phyloP scores from a whole-genome alignment of 495 filamentous ascomycete species.

The Penicillium robsamsonii region DNA sequence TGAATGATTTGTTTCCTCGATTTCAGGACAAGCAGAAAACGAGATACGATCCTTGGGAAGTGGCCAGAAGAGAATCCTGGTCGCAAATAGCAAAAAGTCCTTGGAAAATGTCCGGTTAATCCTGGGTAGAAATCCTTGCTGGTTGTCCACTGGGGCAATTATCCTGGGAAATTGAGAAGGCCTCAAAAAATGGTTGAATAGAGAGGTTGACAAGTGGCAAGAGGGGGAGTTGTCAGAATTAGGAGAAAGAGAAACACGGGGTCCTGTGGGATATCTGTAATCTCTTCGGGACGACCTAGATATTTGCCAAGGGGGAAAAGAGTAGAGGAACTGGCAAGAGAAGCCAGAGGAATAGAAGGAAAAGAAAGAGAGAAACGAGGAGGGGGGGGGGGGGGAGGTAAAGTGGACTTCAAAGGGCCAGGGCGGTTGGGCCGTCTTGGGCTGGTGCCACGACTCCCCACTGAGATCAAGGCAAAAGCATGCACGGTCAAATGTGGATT shows the following conservation, averaged over 20 bases:
- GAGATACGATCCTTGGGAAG: conserved; percentile 22
- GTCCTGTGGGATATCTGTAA: conserved; percentile 12
- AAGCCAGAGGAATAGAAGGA: conserved; percentile 18
- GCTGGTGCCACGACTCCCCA: conserved; percentile 49
- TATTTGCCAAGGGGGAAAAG: conserved; percentile 7
- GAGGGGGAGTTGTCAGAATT: conserved; percentile 13
- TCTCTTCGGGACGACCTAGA: conserved; percentile 17
- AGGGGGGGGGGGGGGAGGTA: conserved; percentile 21
- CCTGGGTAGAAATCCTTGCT: conserved; percentile 22
- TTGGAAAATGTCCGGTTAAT: conserved; percentile 24
- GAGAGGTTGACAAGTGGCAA: conserved; percentile 5
- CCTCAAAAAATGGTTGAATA: conserved; percentile 16
- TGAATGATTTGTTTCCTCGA: conserved; percentile 12
- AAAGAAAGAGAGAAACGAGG: conserved; percentile 14
- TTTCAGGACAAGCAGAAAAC: conserved; percentile 18
- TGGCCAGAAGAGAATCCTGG: conserved; percentile 22
- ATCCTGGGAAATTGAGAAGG: conserved; percentile 23
- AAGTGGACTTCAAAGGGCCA: conserved; percentile 25
- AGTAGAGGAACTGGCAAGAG: conserved; percentile 7
- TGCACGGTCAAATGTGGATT: conserved; percentile 42
- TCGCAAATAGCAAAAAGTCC: conserved; percentile 23
- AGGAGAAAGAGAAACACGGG: conserved; percentile 16
- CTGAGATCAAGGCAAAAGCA: conserved; percentile 30
- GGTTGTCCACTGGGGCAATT: conserved; percentile 21
- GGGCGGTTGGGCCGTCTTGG: conserved; percentile 46